Conservation (phyloP, 306 rosid species). For the Acacia melanoxylon region DNA sequence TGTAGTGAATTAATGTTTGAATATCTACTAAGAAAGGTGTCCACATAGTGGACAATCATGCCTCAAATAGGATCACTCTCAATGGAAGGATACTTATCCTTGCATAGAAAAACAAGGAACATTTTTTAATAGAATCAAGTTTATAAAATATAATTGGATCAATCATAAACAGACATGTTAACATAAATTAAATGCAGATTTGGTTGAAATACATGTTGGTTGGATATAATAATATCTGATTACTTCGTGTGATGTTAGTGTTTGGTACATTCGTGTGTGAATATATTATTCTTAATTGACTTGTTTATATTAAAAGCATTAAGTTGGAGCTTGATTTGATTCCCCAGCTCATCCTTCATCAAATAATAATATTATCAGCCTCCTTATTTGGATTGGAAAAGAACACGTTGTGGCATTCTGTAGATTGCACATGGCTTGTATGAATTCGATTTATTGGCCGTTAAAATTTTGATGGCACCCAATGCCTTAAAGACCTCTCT, state of each 20-base stretch:
- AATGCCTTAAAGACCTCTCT: not conserved
- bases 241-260: not conserved
- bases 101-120: not conserved
- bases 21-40: no score
- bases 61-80: no score
- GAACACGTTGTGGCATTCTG: constrained; percentile 25
- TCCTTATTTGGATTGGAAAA: constrained; percentile 39
- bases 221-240: not conserved
- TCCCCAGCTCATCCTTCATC: constrained; percentile 26
- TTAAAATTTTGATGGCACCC: constrained; percentile 4
- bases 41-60: no score
- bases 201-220: not conserved
- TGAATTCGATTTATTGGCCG: constrained; percentile 18
- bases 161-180: not conserved
- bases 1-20: no score
- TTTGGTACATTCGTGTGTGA: constrained; percentile 18
- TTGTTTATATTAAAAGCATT: constrained; percentile 27
- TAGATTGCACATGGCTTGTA: constrained; percentile 19
- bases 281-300: constrained; percentile 34
- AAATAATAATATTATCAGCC: constrained; percentile 40
- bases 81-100: no score
- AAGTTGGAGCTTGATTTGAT: constrained; percentile 34
- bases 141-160: not conserved
- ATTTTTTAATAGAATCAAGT: not conserved
- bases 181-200: not conserved